Base-by-base conservation (phyloP, 2,329 filamentous ascomycete genomes). In the Hypoxylon rubiginosum region DNA sequence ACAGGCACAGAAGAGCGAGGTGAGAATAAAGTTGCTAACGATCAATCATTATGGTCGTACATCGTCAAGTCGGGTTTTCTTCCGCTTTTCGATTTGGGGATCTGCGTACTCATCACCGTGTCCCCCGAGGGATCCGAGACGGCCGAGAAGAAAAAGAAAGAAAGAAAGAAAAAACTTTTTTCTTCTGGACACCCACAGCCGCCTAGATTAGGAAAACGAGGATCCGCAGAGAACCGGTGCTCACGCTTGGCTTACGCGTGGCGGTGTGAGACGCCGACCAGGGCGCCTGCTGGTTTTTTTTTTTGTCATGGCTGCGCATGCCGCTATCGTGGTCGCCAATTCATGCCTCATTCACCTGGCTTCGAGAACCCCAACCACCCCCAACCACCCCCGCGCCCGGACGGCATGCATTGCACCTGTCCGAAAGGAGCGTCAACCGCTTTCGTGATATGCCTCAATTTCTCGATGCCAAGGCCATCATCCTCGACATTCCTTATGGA, bases 261-360 rank as follows among this genome's bases (percentile, higher is more conserved):
- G 39, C 39, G 39, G 39, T 43, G 39, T 43, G 39, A 43, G 39
- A 43, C 39, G 39, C 7, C 39, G 39, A 43, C 39, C 39, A 43
- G 39, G 39, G 39, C 3, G n/a, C 7, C 7, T 4, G 39, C 17
- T n/a, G n/a, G 36, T 17, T 7, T 41, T 10, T 17, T 41, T 43
- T 41, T 9, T 34, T 11, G 4, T n/a, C 5, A 43, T 43, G 39
- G 17, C n/a, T 39, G 13, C 34, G 15, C 34, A 39, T 39, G 34
- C 34, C 39, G 19, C 39, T 17, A 43, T 43, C n/a, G 17, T 9
- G n/a, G 39, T 43, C 39, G 39, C 39, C n/a, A 43, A 21, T 21
- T 4, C 39, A 43, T 11, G 39, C 39, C 39, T 17, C n/a, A 19
- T 43, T 11, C 17, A 43, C 39, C n/a, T 43, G 1, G n/a, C 6